Evolutionary conservation across 306 rosid genomes (phyloP), one percentile per base, ranked within the genome.

Genomic region (Pterocarpus macrocarpus): DNA sequence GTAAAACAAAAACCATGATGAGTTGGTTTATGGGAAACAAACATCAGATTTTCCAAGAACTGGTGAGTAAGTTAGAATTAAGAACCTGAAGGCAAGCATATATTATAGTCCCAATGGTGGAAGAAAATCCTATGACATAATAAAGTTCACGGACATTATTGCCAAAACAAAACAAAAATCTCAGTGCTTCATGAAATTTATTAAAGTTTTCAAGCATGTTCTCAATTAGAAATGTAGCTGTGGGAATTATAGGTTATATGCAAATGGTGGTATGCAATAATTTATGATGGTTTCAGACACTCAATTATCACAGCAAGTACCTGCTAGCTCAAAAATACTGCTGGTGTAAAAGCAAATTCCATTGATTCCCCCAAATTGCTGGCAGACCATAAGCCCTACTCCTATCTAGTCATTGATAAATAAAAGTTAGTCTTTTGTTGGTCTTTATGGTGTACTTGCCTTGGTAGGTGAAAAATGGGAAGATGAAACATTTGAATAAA

Each of bases 291-390:
- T 73, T 30, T 79, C 12, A 79, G 77, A 47, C 43, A 52, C 64
- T 83, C 14, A 63, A 52, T 38, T 74, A n/a, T 28, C 13, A 22
- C 55, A 10, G 45, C 79, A 41, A 4, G 50, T 87, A 95, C 99
- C 96, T 82, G 96, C 99, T 81, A 76, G 82, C 64, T 90, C 96
- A 79, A 93, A 95, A 68, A 95, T 95, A 81, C 89, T 80, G 85
- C 94, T 90, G 75, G 81, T 53, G 52, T 95, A 95, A 81, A 95
- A 95, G 84, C 90, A 85, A 76, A 95, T 45, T 67, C 90, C 97
- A 16, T 95, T 95, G 88, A 95, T 91, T 81, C 99, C 99, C 22
- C 99, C 99, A 4, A 93, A 75, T 85, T 93, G 99, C 86, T 95
- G 99, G 83, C 97, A 95, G 33, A 90, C 86, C 97, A 92, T 93